Base-by-base conservation (phyloP, 2,329 filamentous ascomycete species). In the Periglandula ipomoeae region DNA sequence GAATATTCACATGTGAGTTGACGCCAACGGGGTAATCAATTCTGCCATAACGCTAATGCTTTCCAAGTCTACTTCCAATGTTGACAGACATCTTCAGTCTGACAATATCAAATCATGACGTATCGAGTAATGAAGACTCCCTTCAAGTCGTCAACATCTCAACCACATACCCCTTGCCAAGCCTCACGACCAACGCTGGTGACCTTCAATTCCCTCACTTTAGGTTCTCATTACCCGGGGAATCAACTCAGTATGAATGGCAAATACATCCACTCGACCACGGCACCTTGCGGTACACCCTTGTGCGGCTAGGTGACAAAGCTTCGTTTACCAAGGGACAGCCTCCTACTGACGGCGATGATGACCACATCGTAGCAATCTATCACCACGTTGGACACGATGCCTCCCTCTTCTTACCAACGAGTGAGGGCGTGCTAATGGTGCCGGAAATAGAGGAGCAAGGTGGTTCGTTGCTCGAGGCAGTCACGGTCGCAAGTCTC, bases 191-290 rank as follows among this genome's bases (percentile, higher is more conserved):
- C 30, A 46, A 38, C 22, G 38, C 44, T 5, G 50, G 50, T 24
- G 32, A 20, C 20, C 23, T 46, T 32, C 41, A 34, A 2, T 43
- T 45, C 37, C 46, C 49, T 3, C 49, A 48, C 35, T 48, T 46
- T 22, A 26, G 32, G 15, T 51, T 51, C 35, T 49, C 46, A 3
- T 15, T 49, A 10, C 40, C 17, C 7, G 22, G 32, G 3, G 39
- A 26, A 13, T 10, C 40, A 19, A 17, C 6, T 2, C n/a, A 27
- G 17, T 49, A 48, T 20, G 45, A 51, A 38, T 51, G 49, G 46
- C 49, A 46, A 30, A 48, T 49, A n/a, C 49, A 46, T 27, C 49
- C 46, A 3, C 35, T 41, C 22, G 35, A 48, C 19, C 41, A 51
- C 27, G 46, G 49, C 35, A 37, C 41, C 6, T 41, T 51, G 34